Base-by-base conservation (phyloP, 306 rosid species). In the Abrus precatorius region DNA sequence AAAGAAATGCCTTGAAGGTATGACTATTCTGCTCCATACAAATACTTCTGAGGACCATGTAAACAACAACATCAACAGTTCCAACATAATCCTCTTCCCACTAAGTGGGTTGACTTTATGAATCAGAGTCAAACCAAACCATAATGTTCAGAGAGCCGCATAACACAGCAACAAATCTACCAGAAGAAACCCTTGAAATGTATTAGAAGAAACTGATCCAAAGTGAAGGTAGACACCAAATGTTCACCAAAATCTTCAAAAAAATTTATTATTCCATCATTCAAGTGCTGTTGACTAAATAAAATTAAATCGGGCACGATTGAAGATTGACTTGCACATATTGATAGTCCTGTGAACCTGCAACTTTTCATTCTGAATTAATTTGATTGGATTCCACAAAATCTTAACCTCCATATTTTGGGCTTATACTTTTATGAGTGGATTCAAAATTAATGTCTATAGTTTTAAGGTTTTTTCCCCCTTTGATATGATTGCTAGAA, bases 201-300 rank as follows among this genome's bases (percentile, higher is more conserved):
- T 61, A 33, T 61, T 33, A 61, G 44, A 61, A 33, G 28, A 61
- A 61, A 61, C 67, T 61, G 67, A 33, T 61, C 44, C 67, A 61
- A 20, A 20, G 20, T 20, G 20, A 20, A 20, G 20, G 20, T 20
- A 11, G 72, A 27, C 20, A n/a, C 34, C 36, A 27, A 13, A 36
- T 67, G 40, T 43, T 44, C 34, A 9, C 8, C 36, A 66, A 44
- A 9, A 66, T 28, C 33, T 53, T 7, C 3, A 14, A 13, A 66
- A 43, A 20, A 20, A 20, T 20, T 20, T 43, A 2, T 36, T 53
- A 52, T 52, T 34, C 34, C 14, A 14, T n/a, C 2, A 14, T 68
- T 68, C 9, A 27, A 7, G 40, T 68, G 57, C 29, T 48, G 45
- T 29, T 38, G 47, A 50, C 76, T 33, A 70, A 2, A 14, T 38